Evolutionary conservation across 768 basidiomycete species (phyloP).

Genomic region (Inosperma sp.): DNA sequence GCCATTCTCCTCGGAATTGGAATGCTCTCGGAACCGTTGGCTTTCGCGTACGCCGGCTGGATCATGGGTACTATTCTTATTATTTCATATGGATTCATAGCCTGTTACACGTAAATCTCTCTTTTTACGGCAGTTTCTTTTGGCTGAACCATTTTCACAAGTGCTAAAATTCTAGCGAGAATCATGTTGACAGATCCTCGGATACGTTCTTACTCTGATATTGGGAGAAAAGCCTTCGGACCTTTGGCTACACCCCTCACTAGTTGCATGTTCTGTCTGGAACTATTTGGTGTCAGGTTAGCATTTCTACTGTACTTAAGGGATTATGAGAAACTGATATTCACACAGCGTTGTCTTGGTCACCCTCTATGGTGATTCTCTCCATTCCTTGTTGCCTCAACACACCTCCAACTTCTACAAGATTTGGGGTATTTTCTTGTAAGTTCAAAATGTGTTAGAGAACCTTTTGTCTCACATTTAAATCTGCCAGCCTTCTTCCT

Average conservation of each 20-base stretch:
- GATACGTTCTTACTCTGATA: conserved; percentile 82
- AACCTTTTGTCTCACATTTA: conserved; percentile 5
- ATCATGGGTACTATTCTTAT: conserved; percentile 69
- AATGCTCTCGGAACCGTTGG: conserved; percentile 84
- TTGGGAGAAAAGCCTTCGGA: conserved; percentile 87
- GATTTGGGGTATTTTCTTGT: conserved; percentile 68
- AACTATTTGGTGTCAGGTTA: conserved; percentile 79
- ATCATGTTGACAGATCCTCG: conserved; percentile 67
- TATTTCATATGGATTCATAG: conserved; percentile 68
- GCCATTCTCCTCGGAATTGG: conserved; percentile 86
- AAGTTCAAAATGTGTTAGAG: conserved; percentile 21
- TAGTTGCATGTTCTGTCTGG: conserved; percentile 75
- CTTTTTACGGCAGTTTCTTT: not conserved
- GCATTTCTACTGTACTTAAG: conserved; percentile 13
- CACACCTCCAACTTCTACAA: conserved; percentile 74
- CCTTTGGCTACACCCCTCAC: conserved; percentile 60
- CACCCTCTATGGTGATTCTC: conserved; percentile 82
- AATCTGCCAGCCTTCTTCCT: conserved; percentile 48
- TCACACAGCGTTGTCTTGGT: conserved; percentile 82
- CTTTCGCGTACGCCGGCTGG: conserved; percentile 93
- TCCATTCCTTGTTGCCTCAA: conserved; percentile 65
- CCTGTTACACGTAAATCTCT: conserved; percentile 80
- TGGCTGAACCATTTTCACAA: no score
- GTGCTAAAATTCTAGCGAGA: conserved; percentile 81
- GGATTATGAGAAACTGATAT: not conserved